Percentiles rank a stretch among this genome's conserved stretches.
These are phyloP conservation scores for Epichloe sibirici DNA, from an alignment of 2,329 filamentous ascomycete genomes.

Conservation along the genomic window DNA sequence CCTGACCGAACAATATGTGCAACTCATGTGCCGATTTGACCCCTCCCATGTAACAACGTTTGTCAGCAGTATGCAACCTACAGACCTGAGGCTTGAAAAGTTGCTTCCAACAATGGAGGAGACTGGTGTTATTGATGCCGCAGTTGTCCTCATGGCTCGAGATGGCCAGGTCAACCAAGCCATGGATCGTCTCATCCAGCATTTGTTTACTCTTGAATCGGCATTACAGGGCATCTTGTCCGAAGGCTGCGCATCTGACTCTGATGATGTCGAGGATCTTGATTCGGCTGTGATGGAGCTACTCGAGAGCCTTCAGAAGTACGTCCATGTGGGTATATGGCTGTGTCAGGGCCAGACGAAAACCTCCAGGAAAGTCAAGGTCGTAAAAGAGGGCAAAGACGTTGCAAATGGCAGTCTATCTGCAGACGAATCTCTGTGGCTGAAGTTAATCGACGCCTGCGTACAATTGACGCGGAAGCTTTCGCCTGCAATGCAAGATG, in stretches of 20 bases:
- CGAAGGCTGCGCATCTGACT: slow-evolving; percentile 45
- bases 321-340: slow-evolving; percentile 89
- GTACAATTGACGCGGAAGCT: slow-evolving; percentile 53
- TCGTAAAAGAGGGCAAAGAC: slow-evolving; percentile 38
- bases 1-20: slow-evolving; percentile 74
- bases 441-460: slow-evolving; percentile 46
- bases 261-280: slow-evolving; percentile 35
- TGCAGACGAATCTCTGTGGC: slow-evolving; percentile 45
- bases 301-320: slow-evolving; percentile 71
- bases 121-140: slow-evolving; percentile 82
- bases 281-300: slow-evolving; percentile 61
- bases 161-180: slow-evolving; percentile 75
- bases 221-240: slow-evolving; percentile 63
- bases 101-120: slow-evolving; percentile 81
- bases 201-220: slow-evolving; percentile 68
- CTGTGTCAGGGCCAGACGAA: slow-evolving; percentile 79
- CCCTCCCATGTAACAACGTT: slow-evolving; percentile 76
- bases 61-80: slow-evolving; percentile 61
- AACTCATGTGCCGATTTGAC: slow-evolving; percentile 81
- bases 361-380: slow-evolving; percentile 33
- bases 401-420: slow-evolving; percentile 32
- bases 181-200: slow-evolving; percentile 73
- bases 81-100: slow-evolving; percentile 66
- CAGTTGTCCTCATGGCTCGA: slow-evolving; percentile 77
- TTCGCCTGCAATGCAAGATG: slow-evolving; percentile 39